Conservation (phyloP, 352 stramenopile genomes). For the Pythium periplocum region DNA sequence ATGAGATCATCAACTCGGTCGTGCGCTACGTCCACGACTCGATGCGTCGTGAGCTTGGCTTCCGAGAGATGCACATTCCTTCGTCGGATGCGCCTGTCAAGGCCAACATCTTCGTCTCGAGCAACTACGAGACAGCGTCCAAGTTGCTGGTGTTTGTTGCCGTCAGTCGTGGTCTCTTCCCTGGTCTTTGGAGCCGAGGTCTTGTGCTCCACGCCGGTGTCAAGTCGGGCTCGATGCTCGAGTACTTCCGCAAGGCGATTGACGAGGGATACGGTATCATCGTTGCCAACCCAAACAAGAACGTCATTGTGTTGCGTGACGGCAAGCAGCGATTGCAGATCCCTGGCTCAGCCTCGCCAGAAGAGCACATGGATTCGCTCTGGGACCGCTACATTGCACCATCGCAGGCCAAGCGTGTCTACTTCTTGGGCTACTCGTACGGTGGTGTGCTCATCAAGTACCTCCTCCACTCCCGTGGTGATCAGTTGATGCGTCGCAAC, state of each 20-base stretch:
- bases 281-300: conserved; percentile 88
- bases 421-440: conserved; percentile 87
- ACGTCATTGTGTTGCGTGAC: conserved; percentile 77
- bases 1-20: conserved; percentile 84
- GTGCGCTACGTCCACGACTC: conserved; percentile 85
- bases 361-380: conserved; percentile 87
- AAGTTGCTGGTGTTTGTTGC: conserved; percentile 86
- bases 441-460: conserved; percentile 88
- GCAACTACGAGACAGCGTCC: conserved; percentile 73
- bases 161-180: conserved; percentile 73
- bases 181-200: conserved; percentile 80
- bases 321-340: conserved; percentile 81
- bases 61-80: conserved; percentile 72
- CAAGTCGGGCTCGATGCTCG: conserved; percentile 84
- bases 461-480: conserved; percentile 76
- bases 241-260: conserved; percentile 85
- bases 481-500: conserved; percentile 84
- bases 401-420: conserved; percentile 58
- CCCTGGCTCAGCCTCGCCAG: conserved; percentile 71
- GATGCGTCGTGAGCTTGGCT: conserved; percentile 75
- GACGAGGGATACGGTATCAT: conserved; percentile 84
- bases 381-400: conserved; percentile 79
- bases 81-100: conserved; percentile 64
- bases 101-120: conserved; percentile 80
- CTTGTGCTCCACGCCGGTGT: conserved; percentile 83